phyloP scores from a whole-genome alignment of 306 rosid species.

The Prunus kanzakura region DNA sequence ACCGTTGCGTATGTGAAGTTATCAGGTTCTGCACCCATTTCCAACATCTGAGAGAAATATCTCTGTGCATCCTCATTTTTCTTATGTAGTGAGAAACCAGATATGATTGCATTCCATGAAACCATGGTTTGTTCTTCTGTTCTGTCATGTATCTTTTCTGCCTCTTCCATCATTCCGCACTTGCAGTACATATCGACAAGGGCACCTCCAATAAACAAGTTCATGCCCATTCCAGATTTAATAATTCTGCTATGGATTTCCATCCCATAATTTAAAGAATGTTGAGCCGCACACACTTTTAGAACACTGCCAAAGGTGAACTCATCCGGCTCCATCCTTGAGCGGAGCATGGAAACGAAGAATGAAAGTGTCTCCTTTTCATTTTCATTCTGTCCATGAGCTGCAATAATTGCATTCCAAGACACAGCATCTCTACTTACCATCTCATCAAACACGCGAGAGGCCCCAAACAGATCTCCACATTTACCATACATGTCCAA shows the following conservation, averaged over 20 bases:
- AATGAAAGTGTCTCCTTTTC: conserved; percentile 49
- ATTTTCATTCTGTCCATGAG: conserved; percentile 61
- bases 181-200: neutral
- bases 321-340: neutral
- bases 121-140: conserved; percentile 54
- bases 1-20: neutral
- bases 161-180: conserved; percentile 42
- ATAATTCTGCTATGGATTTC: neutral
- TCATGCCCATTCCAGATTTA: neutral
- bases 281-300: neutral
- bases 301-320: neutral
- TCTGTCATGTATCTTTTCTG: conserved; percentile 68
- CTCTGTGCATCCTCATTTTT: conserved; percentile 25
- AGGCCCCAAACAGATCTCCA: conserved; percentile 28
- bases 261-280: neutral
- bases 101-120: conserved; percentile 29
- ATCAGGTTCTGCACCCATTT: conserved; percentile 1
- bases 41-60: neutral
- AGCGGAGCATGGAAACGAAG: conserved; percentile 52
- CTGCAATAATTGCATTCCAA: conserved; percentile 82
- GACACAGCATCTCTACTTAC: conserved; percentile 32
- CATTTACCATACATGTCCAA: conserved; percentile 86
- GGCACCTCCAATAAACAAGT: conserved; percentile 2
- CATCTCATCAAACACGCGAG: neutral
- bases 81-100: conserved; percentile 10